Percentiles rank a stretch among this genome's conserved stretches.
phyloP scores from a whole-genome alignment of 2,329 filamentous ascomycete genomes.

The Botrytis cinerea region DNA sequence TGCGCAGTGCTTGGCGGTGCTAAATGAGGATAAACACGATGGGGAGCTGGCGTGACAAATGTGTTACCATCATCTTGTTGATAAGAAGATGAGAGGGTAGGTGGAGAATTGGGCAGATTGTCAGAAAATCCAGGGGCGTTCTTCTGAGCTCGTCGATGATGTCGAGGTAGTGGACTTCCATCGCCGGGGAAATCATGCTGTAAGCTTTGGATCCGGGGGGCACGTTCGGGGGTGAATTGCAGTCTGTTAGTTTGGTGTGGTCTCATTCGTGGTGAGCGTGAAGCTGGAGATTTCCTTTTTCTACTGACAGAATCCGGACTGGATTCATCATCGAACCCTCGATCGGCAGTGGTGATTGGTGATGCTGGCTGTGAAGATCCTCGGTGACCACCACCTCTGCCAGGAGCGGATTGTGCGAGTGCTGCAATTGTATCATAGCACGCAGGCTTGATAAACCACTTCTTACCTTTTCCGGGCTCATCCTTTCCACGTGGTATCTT shows the following conservation, averaged over 20 bases:
- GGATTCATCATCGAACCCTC: conserved; percentile 54
- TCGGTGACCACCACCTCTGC: conserved; percentile 63
- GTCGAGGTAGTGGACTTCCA: conserved; percentile 62
- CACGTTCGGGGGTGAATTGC: conserved; percentile 61
- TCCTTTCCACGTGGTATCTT: conserved; percentile 91
- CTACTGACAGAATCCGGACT: conserved; percentile 57
- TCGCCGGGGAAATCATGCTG: conserved; percentile 45
- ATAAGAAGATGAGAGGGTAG: conserved; percentile 63
- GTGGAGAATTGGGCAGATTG: conserved; percentile 57
- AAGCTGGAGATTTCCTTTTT: conserved; percentile 55
- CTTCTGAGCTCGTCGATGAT: conserved; percentile 48
- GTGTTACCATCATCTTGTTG: conserved; percentile 60
- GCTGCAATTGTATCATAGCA: conserved; percentile 68
- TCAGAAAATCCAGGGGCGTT: conserved; percentile 51
- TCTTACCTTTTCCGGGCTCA: conserved; percentile 98
- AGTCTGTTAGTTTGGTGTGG: conserved; percentile 47
- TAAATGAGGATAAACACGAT: conserved; percentile 70
- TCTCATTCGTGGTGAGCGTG: conserved; percentile 57
- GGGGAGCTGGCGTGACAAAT: conserved; percentile 72
- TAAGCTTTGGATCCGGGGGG: conserved; percentile 43
- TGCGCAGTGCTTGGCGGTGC: conserved; percentile 80
- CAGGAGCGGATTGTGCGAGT: conserved; percentile 51
- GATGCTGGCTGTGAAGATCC: conserved; percentile 74
- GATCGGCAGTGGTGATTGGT: conserved; percentile 55
- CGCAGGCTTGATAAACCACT: conserved; percentile 91